Evolutionary conservation across 495 filamentous ascomycete species (phyloP).

Genomic region (Talaromyces borbonicus): DNA sequence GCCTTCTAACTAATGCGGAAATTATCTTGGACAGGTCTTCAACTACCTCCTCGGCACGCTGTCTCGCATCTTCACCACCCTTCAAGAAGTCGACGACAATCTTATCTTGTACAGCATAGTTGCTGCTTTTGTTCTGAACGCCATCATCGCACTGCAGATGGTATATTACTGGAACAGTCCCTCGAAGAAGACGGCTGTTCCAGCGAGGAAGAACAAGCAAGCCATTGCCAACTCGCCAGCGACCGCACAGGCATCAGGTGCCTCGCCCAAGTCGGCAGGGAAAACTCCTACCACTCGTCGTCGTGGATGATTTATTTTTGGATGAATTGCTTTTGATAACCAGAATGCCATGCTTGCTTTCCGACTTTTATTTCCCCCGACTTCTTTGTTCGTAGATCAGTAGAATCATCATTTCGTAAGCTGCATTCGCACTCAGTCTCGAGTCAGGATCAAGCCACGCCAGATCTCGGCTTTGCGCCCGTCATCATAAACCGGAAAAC

Average conservation of each 20-base stretch:
- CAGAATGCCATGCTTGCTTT: conserved; percentile 2
- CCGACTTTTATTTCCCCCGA: too few relatives aligned
- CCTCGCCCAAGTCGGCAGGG: conserved; percentile 21
- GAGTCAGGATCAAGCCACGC: conserved; percentile 2
- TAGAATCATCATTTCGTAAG: too few relatives aligned
- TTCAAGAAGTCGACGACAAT: conserved; percentile 92
- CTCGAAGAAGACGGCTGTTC: conserved; percentile 25
- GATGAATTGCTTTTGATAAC: background rate
- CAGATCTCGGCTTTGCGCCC: conserved; percentile 28
- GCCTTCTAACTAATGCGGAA: too few relatives aligned
- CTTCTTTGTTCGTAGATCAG: too few relatives aligned
- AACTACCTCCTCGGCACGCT: conserved; percentile 91
- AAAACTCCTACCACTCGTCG: conserved; percentile 41
- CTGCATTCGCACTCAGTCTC: too few relatives aligned
- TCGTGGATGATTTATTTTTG: conserved; percentile 28
- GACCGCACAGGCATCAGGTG: conserved; percentile 28
- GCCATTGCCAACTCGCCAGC: conserved; percentile 12
- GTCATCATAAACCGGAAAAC: conserved; percentile 47
- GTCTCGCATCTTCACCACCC: conserved; percentile 89
- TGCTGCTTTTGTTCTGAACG: conserved; percentile 78
- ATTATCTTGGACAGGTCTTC: conserved; percentile 60
- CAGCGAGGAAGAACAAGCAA: conserved; percentile 34
- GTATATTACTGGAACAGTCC: conserved; percentile 89
- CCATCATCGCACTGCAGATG: conserved; percentile 83
- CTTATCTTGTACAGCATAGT: conserved; percentile 91